These are phyloP conservation scores for Penicillium sp. DNA, from an alignment of 2,329 filamentous ascomycete species.

Conservation along the genomic window DNA sequence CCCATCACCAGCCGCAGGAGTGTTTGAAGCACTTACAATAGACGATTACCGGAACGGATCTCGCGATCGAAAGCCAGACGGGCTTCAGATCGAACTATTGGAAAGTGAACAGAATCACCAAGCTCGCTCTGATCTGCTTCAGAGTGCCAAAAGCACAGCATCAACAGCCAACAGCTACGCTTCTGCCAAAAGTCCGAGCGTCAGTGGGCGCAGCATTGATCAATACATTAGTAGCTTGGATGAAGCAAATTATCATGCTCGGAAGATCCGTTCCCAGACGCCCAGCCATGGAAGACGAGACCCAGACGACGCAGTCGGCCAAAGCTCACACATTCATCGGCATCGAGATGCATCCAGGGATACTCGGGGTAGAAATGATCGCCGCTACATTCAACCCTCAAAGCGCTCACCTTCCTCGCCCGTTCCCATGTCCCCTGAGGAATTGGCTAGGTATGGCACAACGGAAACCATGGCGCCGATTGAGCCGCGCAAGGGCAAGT, in stretches of 20 bases:
- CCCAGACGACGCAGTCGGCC: constrained; percentile 46
- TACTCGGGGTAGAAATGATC: constrained; percentile 63
- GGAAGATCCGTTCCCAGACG: constrained; percentile 48
- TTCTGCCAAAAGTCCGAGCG: constrained; percentile 56
- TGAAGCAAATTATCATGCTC: constrained; percentile 66
- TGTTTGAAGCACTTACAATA: constrained; percentile 64
- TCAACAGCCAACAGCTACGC: constrained; percentile 50
- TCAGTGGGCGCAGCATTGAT: constrained; percentile 69
- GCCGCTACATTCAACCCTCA: constrained; percentile 69
- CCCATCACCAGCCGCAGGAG: constrained; percentile 68
- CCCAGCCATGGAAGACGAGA: constrained; percentile 55
- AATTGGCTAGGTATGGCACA: constrained; percentile 55
- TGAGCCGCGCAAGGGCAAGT: constrained; percentile 36
- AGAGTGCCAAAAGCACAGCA: constrained; percentile 36
- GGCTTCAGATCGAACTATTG: constrained; percentile 65
- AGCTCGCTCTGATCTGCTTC: constrained; percentile 59
- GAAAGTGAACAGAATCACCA: constrained; percentile 54
- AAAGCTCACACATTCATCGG: constrained; percentile 51
- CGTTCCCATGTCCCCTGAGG: constrained; percentile 90
- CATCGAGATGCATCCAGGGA: constrained; percentile 67
- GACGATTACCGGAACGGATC: constrained; percentile 61
- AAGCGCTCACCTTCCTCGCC: constrained; percentile 92
- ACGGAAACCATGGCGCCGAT: constrained; percentile 49
- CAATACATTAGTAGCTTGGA: constrained; percentile 87
- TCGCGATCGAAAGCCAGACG: constrained; percentile 75